A percentile compares a stretch with the other conserved stretches of the same genome.
Conservation (phyloP, 164 flowering plant genomes). For the Cinnamomum chago region DNA sequence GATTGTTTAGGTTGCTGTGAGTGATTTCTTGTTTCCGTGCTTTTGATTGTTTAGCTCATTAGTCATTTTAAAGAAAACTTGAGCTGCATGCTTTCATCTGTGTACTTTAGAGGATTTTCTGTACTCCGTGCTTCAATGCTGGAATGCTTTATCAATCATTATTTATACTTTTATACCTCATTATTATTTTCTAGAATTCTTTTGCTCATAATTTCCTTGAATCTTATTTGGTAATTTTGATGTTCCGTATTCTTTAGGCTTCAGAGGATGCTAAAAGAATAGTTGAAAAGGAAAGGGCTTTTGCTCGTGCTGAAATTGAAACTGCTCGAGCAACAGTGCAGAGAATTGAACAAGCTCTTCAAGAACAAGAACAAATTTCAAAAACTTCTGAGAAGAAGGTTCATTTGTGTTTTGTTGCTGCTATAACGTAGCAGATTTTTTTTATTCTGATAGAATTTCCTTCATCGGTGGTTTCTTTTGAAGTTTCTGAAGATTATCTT, state of each 20-base stretch:
- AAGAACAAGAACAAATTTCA: conserved; percentile 73
- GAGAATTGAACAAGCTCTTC: conserved; percentile 85
- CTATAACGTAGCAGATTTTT: too few species aligned
- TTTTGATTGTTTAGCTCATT: not conserved
- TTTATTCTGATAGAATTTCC: too few species aligned
- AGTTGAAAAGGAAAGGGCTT: conserved; percentile 90
- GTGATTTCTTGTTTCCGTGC: not conserved
- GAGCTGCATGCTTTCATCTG: not conserved
- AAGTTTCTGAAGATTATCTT: too few species aligned
- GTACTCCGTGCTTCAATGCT: not conserved
- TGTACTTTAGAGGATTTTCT: not conserved
- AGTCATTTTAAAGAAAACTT: not conserved
- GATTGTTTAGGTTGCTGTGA: not conserved
- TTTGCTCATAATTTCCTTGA: not conserved
- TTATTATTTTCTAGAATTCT: not conserved
- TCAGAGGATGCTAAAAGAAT: conserved; percentile 87
- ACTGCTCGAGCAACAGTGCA: conserved; percentile 90
- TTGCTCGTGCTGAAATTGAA: conserved; percentile 96
- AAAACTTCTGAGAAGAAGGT: conserved; percentile 80
- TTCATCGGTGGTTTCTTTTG: too few species aligned
- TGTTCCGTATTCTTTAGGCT: conserved; percentile 45
- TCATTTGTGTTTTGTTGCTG: not conserved
- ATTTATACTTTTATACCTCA: too few species aligned
- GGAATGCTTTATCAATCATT: too few species aligned
- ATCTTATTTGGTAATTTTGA: not conserved